A percentile compares a stretch with the other conserved stretches of the same genome.
Conservation (phyloP, 2,329 filamentous ascomycete species). For the Scedosporium apiospermum region DNA sequence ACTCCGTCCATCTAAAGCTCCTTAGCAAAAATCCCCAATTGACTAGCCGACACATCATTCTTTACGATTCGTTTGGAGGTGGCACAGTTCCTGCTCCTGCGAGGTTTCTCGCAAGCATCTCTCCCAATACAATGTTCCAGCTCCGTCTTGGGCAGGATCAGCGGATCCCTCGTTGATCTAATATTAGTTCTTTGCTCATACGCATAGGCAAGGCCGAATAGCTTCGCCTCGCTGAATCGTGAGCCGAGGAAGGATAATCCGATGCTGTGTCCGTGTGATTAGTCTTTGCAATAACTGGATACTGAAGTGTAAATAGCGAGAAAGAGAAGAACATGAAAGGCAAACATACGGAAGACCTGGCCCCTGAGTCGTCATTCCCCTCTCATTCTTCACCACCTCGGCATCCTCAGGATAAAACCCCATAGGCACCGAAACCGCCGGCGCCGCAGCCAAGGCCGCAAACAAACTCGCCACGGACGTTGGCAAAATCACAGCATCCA, state of each 20-base stretch:
- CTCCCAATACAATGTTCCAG: slow-evolving; percentile 16
- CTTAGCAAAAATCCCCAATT: too few relatives aligned
- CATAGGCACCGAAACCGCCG: slow-evolving; percentile 52
- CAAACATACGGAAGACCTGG: slow-evolving; percentile 12
- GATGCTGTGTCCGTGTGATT: slow-evolving; percentile 26
- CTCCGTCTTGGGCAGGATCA: slow-evolving; percentile 21
- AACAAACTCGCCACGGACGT: slow-evolving; percentile 23
- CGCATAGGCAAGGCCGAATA: slow-evolving; percentile 58
- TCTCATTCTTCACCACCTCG: slow-evolving; percentile 8
- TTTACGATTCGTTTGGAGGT: too few relatives aligned
- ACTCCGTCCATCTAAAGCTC: not conserved
- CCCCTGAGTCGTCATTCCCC: slow-evolving; percentile 10
- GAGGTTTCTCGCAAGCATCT: not conserved
- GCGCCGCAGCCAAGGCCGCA: slow-evolving; percentile 20
- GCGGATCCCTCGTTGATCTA: slow-evolving; percentile 17
- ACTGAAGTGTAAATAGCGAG: not conserved
- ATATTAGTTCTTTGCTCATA: slow-evolving; percentile 50
- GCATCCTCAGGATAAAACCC: slow-evolving; percentile 27
- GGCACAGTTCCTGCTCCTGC: not conserved
- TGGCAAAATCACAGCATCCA: slow-evolving; percentile 53
- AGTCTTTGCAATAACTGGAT: not conserved
- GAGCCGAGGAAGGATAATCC: slow-evolving; percentile 53
- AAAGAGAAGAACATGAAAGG: not conserved
- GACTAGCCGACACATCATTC: too few relatives aligned
- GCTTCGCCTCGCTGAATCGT: slow-evolving; percentile 47